Base-by-base conservation (phyloP, 148 eudicot genomes). In the Agrostemma githago region DNA sequence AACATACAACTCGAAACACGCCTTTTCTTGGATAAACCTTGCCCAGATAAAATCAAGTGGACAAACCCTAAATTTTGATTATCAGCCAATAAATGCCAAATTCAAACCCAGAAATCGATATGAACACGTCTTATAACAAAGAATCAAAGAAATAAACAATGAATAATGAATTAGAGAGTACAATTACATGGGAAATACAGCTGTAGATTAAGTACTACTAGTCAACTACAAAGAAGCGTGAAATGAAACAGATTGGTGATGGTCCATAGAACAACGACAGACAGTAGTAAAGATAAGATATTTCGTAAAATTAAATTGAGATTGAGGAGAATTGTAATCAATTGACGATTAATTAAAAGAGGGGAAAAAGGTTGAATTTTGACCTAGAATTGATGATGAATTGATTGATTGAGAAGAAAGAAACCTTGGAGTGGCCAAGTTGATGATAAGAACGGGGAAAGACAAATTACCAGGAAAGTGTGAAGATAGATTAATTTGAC, bases 121-220 rank as follows among this genome's bases (percentile, higher is more conserved):
- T 54, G 38, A 74, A 5, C 78, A 76, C 67, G 78, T 43, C 39
- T 60, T 41, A 41, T 26, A 21, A 51, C 62, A 20, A 54, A 11
- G 38, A 60, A 26, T 26, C 34, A 26, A 26, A 26, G 34, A 26
- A 26, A 26, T 26, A 26, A 26, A 26, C 34, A 26, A 56, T 54
- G 42, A 10, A 12, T 51, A 51, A 11, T 51, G 56, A 51, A 51
- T 51, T 51, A 51, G 4, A 51, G n/a, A 26, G 34, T 1, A 26
- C 34, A 26, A 26, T 26, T 26, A 26, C 34, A 26, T 26, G 34
- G 34, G 1, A 26, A 51, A 9, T 1, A 51, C 16, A 51, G 56
- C 56, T 51, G 56, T 51, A 51, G 11, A 51, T 51, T 51, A 51
- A 11, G 56, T 12, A 51, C 3, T 51, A 51, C 3, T 51, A 51